Percentiles rank a stretch among this genome's conserved stretches.
Evolutionary conservation across 352 stramenopile genomes (phyloP).

Genomic region (Pythium aquatile): DNA sequence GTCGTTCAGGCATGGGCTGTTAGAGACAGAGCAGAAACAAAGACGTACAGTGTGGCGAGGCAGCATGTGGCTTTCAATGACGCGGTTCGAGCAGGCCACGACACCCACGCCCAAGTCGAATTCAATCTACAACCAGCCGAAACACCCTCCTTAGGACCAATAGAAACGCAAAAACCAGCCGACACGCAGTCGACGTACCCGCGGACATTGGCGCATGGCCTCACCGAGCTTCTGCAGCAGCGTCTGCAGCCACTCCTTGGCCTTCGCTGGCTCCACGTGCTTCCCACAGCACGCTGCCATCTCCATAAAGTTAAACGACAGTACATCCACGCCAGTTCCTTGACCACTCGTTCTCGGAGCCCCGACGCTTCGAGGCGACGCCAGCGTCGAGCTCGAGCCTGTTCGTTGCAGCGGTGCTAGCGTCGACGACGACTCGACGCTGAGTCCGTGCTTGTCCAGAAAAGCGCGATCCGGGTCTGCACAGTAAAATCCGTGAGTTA

Average conservation of each 20-base stretch:
- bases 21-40: background rate
- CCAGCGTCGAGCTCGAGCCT: slow-evolving; percentile 1
- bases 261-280: slow-evolving; percentile 40
- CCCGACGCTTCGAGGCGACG: background rate
- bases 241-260: slow-evolving; percentile 59
- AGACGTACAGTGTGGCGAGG: slow-evolving; percentile 42
- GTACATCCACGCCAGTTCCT: slow-evolving; percentile 16
- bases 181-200: slow-evolving; percentile 27
- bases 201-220: slow-evolving; percentile 46
- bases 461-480: slow-evolving; percentile 59
- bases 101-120: slow-evolving; percentile 62
- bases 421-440: slow-evolving; percentile 23
- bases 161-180: background rate
- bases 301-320: slow-evolving; percentile 61
- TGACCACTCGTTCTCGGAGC: background rate
- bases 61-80: slow-evolving; percentile 56
- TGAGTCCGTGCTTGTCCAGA: slow-evolving; percentile 48
- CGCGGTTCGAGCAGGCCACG: slow-evolving; percentile 40
- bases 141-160: background rate
- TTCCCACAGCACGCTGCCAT: slow-evolving; percentile 65
- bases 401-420: background rate
- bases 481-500: background rate
- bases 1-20: background rate
- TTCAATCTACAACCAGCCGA: slow-evolving; percentile 41
- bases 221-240: slow-evolving; percentile 59